Evolutionary conservation across 1,284 basidiomycete genomes (phyloP).

Genomic region (Ustilago curta): DNA sequence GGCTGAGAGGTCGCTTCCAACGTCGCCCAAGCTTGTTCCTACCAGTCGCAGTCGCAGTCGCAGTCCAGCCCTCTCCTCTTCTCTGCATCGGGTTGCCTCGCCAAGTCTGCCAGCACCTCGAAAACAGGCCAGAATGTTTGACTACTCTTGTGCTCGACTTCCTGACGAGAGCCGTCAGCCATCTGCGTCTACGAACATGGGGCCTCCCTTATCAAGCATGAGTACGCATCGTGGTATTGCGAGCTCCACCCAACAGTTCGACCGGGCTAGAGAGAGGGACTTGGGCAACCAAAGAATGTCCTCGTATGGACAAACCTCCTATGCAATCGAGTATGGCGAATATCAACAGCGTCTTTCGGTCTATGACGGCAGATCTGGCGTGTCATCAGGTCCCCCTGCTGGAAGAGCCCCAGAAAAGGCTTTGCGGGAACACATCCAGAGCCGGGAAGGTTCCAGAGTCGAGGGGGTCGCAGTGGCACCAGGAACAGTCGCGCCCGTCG

Average conservation of each 20-base stretch:
- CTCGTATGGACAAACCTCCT: neutral
- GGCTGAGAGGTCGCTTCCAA: neutral
- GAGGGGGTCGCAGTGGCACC: neutral
- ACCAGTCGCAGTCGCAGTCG: neutral
- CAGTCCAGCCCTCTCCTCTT: no score
- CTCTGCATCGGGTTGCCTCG: neutral
- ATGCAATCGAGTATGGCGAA: conserved; percentile 1
- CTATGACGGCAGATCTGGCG: neutral
- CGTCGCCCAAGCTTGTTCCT: neutral
- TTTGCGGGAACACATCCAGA: neutral
- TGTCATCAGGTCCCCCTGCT: neutral
- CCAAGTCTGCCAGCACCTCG: conserved; percentile 4
- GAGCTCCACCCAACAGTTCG: neutral
- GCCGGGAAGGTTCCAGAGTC: neutral
- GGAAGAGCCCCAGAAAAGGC: neutral
- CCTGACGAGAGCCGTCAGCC: conserved; percentile 3
- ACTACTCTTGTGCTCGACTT: conserved; percentile 22
- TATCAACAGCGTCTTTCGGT: neutral
- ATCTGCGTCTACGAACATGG: conserved; percentile 1
- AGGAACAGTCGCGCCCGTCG: neutral
- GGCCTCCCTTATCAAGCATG: neutral
- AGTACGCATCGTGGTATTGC: neutral
- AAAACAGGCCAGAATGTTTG: conserved; percentile 11
- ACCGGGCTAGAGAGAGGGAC: neutral
- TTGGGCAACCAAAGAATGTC: neutral